A percentile compares a stretch with the other conserved stretches of the same genome.
phyloP scores from a whole-genome alignment of 169 alveolate species.

The Theileria annulata region DNA sequence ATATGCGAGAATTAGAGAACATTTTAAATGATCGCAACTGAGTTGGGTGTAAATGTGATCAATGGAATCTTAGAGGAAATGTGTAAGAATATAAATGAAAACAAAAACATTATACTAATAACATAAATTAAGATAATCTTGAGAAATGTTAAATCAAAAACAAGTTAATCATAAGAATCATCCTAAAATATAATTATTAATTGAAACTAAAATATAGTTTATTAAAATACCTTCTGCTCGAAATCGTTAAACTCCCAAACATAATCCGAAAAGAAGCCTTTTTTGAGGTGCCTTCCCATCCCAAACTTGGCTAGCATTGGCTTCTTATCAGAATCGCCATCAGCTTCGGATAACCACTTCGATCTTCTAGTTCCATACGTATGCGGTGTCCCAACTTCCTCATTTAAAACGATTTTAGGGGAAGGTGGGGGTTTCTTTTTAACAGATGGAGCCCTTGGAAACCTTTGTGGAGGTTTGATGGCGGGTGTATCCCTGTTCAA shows the following conservation, averaged over 20 bases:
- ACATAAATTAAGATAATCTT: neutral
- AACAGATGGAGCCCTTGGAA: conserved; percentile 37
- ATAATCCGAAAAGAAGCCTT: conserved; percentile 66
- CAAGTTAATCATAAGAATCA: conserved; percentile 2
- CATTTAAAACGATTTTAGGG: conserved; percentile 30
- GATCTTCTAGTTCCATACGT: conserved; percentile 64
- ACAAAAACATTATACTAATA: neutral
- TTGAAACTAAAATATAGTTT: too few relatives aligned
- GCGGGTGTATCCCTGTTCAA: conserved; percentile 52
- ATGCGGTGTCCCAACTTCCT: conserved; percentile 39
- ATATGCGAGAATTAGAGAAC: neutral
- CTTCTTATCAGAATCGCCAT: conserved; percentile 1
- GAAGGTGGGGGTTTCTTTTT: conserved; percentile 30
- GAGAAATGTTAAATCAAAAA: neutral
- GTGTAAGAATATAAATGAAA: neutral
- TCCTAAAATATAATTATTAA: conserved; percentile 7
- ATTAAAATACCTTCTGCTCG: conserved; percentile 39
- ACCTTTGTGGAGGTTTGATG: conserved; percentile 40
- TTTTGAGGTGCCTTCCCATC: conserved; percentile 59
- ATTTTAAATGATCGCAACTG: neutral
- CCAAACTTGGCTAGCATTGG: conserved; percentile 23
- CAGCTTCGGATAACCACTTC: conserved; percentile 15
- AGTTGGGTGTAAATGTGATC: neutral
- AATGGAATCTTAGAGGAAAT: neutral
- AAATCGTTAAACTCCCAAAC: conserved; percentile 61